phyloP scores from a whole-genome alignment of 306 rosid genomes.

The Sicyos baderoa region DNA sequence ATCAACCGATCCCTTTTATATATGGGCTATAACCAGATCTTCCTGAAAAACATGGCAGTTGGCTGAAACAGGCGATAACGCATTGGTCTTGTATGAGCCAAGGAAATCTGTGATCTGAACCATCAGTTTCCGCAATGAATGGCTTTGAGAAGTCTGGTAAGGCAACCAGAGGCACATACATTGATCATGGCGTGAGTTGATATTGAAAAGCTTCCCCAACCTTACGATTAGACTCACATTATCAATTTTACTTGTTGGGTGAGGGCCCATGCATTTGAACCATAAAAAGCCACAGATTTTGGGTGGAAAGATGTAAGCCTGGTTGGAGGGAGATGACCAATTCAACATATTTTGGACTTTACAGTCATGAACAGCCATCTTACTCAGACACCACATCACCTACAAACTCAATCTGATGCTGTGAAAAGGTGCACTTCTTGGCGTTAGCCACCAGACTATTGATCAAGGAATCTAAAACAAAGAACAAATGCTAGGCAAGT shows the following conservation, averaged over 20 bases:
- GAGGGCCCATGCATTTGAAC: not conserved
- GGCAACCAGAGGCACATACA: not conserved
- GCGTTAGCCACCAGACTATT: not conserved
- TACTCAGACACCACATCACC: not conserved
- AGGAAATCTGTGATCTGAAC: not conserved
- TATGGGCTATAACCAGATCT: not conserved
- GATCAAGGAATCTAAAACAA: constrained; percentile 1
- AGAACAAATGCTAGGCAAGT: not conserved
- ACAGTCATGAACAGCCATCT: not conserved
- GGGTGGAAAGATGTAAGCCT: not conserved
- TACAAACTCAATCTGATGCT: not conserved
- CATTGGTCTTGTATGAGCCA: not conserved
- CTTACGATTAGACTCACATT: not conserved
- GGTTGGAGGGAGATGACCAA: not conserved
- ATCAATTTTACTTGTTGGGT: not conserved
- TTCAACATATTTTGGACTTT: not conserved
- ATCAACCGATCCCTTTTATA: not conserved
- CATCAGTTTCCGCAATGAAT: not conserved
- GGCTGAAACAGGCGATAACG: not conserved
- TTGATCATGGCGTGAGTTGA: not conserved
- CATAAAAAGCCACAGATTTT: not conserved
- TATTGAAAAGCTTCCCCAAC: not conserved
- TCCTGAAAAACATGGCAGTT: not conserved
- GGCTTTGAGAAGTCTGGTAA: constrained; percentile 2
- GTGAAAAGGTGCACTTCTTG: not conserved